phyloP scores from a whole-genome alignment of 1,139 yeast genomes.

The Saccharomyces pastorianus region DNA sequence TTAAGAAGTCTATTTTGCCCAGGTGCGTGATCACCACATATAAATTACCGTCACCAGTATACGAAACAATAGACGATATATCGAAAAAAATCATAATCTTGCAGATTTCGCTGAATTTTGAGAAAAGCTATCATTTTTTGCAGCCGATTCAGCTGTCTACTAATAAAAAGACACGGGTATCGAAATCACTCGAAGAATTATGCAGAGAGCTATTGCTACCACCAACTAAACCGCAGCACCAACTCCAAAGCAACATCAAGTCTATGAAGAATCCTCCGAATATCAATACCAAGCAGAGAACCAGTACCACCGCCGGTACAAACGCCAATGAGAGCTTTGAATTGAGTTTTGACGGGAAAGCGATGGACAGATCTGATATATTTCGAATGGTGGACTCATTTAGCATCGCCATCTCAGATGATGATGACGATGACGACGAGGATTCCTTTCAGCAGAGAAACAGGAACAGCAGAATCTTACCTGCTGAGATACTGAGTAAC shows the following conservation, averaged over 20 bases:
- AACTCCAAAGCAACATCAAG: conserved; percentile 1
- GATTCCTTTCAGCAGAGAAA: conserved; percentile 7
- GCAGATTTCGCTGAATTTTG: conserved; percentile 2
- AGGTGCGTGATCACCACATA: neutral
- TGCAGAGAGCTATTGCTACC: neutral
- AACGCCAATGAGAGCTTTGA: conserved; percentile 29
- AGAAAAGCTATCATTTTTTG: conserved; percentile 4
- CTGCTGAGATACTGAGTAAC: conserved; percentile 13
- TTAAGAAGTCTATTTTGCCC: neutral
- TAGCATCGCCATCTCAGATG: conserved; percentile 27
- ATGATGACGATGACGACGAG: conserved; percentile 9
- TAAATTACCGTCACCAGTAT: neutral
- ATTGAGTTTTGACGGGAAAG: conserved; percentile 38
- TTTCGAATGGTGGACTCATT: conserved; percentile 35
- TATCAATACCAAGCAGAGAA: neutral
- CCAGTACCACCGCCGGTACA: neutral
- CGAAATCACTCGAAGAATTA: neutral
- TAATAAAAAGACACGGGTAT: neutral
- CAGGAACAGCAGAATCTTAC: conserved; percentile 8
- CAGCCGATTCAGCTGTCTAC: neutral
- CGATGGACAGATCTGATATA: conserved; percentile 36
- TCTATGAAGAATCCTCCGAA: neutral
- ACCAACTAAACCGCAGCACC: neutral
- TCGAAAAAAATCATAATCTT: neutral
- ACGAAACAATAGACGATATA: neutral